A percentile compares a stretch with the other conserved stretches of the same genome.
Conservation (phyloP, 2,329 filamentous ascomycete species). For the Trichophaea hybrida region DNA sequence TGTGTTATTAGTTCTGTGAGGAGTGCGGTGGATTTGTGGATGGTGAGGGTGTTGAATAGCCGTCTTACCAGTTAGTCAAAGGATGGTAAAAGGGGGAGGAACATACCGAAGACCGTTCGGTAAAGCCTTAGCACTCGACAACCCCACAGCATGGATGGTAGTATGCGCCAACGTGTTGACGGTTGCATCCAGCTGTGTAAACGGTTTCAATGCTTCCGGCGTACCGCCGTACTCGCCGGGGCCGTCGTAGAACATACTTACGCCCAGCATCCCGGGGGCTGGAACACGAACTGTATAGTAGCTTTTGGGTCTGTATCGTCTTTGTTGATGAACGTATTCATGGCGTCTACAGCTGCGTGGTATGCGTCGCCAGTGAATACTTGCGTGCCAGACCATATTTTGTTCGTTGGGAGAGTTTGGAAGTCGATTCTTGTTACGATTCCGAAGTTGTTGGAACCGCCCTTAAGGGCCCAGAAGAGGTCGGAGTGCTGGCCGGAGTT, state of each 20-base stretch:
- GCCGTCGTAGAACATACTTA: conserved; percentile 6
- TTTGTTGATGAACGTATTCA: conserved; percentile 6
- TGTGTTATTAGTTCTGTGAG: background rate
- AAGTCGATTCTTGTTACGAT: conserved; percentile 31
- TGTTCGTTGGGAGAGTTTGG: conserved; percentile 9
- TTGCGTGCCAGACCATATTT: background rate
- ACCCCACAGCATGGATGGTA: background rate
- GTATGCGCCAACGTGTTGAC: background rate
- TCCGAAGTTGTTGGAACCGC: conserved; percentile 32
- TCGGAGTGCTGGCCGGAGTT: conserved; percentile 34
- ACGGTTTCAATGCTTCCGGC: conserved; percentile 3
- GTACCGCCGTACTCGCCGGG: background rate
- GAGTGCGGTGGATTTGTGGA: background rate
- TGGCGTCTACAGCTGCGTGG: background rate
- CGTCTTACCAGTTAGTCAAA: background rate
- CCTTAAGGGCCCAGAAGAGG: conserved; percentile 31
- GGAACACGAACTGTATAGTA: conserved; percentile 9
- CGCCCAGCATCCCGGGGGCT: conserved; percentile 8
- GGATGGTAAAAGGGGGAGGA: background rate
- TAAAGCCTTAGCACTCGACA: background rate
- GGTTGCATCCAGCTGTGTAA: background rate
- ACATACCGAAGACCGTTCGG: background rate
- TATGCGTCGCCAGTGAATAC: conserved; percentile 5
- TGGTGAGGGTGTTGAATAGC: background rate
- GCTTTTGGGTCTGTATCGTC: conserved; percentile 7